Base-by-base conservation (phyloP, 2,329 filamentous ascomycete genomes). In the Hymenoscyphus scutula region DNA sequence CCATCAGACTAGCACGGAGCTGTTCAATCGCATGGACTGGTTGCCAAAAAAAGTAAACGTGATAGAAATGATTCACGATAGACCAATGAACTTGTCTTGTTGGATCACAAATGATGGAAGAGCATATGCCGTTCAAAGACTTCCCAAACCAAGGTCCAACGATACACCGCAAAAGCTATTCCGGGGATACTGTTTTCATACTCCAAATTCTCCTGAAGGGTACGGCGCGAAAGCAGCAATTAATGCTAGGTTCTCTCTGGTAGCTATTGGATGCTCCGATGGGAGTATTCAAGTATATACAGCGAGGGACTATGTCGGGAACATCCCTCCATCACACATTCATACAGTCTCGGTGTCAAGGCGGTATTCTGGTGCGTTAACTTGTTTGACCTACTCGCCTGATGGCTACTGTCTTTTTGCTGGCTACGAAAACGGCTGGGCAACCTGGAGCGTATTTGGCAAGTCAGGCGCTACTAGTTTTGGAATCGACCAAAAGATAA, bases 401-500 rank as follows among this genome's bases (percentile, higher is more conserved):
- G 95, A 99, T 75, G 95, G 95, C 19, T 97, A 98, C 75, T 97
- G 93, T 74, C 82, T 99, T 8, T 97, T 99, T 76, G 92, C 90
- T 53, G 95, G 94, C 1, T 98, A 94, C 72, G 89, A 95, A 71
- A 87, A 89, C 63, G 96, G 95, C 0, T 99, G 95, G 95, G 89
- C 91, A 4, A 94, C 88, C 55, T 99, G 94, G 94, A 98, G 94
- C 74, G 95, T 98, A 41, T 99, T 96, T 76, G 95, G 95, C 37
- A 97, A 97, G 75, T 84, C 89, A 2, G 89, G 92, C 15, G 92
- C 89, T 61, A 91, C 87, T 69, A 97, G 91, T 73, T 98, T 98
- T 74, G 82, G 83, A 6, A 82, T 85, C 13, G 90, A 96, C 70
- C 79, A 81, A 29, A 76, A 78, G 1, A 80, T 92, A 41, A 86